Base-by-base conservation (phyloP, 345 rosid genomes). In the Dimocarpus longan region DNA sequence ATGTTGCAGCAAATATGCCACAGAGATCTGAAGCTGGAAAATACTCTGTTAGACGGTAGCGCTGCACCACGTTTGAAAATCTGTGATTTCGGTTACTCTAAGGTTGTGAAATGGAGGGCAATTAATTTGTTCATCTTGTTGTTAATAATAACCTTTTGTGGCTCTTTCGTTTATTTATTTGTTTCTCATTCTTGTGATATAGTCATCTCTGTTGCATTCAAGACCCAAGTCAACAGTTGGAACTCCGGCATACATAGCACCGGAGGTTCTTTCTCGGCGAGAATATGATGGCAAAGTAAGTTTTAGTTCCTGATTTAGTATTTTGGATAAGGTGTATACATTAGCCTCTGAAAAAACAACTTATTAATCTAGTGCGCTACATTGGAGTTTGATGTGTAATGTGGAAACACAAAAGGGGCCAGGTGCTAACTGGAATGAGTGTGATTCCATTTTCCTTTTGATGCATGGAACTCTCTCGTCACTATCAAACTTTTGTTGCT, bases 211-310 rank as follows among this genome's bases (percentile, higher is more conserved):
- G 76, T 85, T 94, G 82, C 98, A 94, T 84, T 93, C 98, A 65
- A 91, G 89, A 85, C 98, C 98, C 81, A 93, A 94, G 81, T 94
- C 98, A 60, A 93, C 98, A 0, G 98, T 94, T 21, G 98, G 97
- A 69, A 94, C 98, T 81, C 98, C 97, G 6, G 98, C 98, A 43
- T 94, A 94, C 70, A 93, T 94, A 39, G 98, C 97, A 74, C 98
- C 97, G 0, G 97, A 94, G 81, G 98, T 94, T 83, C 93, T 94
- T 73, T 90, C 94, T 19, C 90, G 96, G 72, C 84, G 89, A 82
- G 97, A 93, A 78, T 94, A 93, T 74, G 95, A 93, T 50, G 97
- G 97, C 76, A 93, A 90, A 91, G 98, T 92, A 79, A 40, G 63
- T 76, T 42, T 71, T 39, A 2, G 5, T 42, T 70, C n/a, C 44